Base-by-base conservation (phyloP, 148 eudicot genomes). In the Chenopodium formosanum region DNA sequence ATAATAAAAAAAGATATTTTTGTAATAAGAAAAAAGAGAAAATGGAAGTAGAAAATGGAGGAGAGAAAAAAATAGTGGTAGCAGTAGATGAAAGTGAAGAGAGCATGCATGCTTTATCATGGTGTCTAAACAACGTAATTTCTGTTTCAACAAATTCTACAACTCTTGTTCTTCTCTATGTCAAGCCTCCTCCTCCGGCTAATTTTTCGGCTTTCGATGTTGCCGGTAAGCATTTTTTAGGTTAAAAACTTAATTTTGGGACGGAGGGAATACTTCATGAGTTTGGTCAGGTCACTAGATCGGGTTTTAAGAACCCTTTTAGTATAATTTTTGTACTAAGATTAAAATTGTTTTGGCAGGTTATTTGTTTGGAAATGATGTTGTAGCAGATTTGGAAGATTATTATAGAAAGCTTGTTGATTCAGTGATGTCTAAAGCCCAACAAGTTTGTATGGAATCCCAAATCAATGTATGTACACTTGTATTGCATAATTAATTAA, bases 41-140 rank as follows among this genome's bases (percentile, higher is more conserved):
- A 65, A 76, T 77, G 83, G 77, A 75, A 63, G 81, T 46, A 32
- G 75, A 78, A 27, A 79, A 70, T 29, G 58, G 14, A 20, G 67
- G 29, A 50, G 74, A 82, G 79, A 88, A 74, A 76, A 92, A 81
- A 70, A 77, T 94, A 83, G 86, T 94, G 29, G 94, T 92, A 5
- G 96, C 94, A 71, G 89, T 89, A 27, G 96, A 92, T 75, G 94
- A 92, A 78, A 92, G 98, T 84, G 96, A 94, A 74, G 98, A 94
- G 83, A 94, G 98, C 84, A 94, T 94, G 98, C 87, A 90, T 83
- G 96, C 96, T 58, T 88, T 94, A 9, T 92, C 96, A 58, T 94
- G 96, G 96, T 94, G 93, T 80, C 88, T 92, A 20, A 67, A 27
- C 37, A 92, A 94, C 74, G 90, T 92, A 32, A 66, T 88, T 37